phyloP scores from a whole-genome alignment of 2,329 filamentous ascomycete genomes.

The Aspergillus flavus region DNA sequence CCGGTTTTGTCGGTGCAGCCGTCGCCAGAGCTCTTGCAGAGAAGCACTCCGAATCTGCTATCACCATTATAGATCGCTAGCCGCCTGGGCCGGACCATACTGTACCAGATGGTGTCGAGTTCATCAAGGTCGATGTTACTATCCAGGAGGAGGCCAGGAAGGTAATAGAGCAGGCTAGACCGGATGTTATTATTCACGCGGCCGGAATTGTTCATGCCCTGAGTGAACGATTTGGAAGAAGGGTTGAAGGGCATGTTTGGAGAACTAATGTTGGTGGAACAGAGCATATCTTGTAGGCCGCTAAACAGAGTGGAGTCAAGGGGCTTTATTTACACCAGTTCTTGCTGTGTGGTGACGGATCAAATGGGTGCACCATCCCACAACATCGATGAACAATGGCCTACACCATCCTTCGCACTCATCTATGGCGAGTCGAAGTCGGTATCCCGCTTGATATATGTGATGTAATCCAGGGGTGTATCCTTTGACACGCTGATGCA shows the following conservation, averaged over 20 bases:
- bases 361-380: slow-evolving; percentile 42
- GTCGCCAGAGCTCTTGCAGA: slow-evolving; percentile 40
- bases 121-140: slow-evolving; percentile 39
- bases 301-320: slow-evolving; percentile 47
- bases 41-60: slow-evolving; percentile 38
- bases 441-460: slow-evolving; percentile 2
- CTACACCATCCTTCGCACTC: slow-evolving; percentile 38
- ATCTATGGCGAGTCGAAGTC: slow-evolving; percentile 50
- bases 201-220: slow-evolving; percentile 51
- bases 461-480: background rate
- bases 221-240: slow-evolving; percentile 40
- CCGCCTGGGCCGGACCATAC: slow-evolving; percentile 32
- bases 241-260: slow-evolving; percentile 45
- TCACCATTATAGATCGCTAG: slow-evolving; percentile 41
- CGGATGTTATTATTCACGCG: slow-evolving; percentile 57
- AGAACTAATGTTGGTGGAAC: slow-evolving; percentile 59
- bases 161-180: slow-evolving; percentile 44
- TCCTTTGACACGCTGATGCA: slow-evolving; percentile 18
- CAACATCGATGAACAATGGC: slow-evolving; percentile 46
- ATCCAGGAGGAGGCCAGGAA: slow-evolving; percentile 27
- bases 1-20: slow-evolving; percentile 44
- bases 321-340: slow-evolving; percentile 60
- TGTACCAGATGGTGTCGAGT: slow-evolving; percentile 29
- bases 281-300: slow-evolving; percentile 53
- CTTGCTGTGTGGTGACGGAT: slow-evolving; percentile 58